phyloP scores from a whole-genome alignment of 2,329 filamentous ascomycete genomes.

The Zarea fungicola region DNA sequence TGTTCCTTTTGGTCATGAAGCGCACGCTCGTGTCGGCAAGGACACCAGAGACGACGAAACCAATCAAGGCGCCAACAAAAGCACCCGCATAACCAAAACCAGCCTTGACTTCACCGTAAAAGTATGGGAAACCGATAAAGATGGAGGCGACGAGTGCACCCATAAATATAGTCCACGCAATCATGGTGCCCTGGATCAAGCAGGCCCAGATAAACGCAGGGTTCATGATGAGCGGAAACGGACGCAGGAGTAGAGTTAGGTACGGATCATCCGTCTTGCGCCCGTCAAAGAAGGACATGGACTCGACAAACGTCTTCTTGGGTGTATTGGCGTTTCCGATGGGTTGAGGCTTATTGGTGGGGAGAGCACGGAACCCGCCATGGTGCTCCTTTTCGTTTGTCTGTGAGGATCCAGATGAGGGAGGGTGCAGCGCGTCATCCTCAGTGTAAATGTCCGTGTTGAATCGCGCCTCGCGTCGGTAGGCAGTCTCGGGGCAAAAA shows the following conservation, averaged over 20 bases:
- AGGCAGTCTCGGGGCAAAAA: constrained; percentile 82
- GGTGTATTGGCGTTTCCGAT: constrained; percentile 32
- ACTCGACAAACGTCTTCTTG: constrained; percentile 55
- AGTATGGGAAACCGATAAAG: constrained; percentile 74
- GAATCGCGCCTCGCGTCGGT: constrained; percentile 57
- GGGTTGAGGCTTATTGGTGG: constrained; percentile 27
- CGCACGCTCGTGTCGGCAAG: constrained; percentile 69
- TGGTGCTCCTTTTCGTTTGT: constrained; percentile 8
- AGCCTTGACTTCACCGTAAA: constrained; percentile 73
- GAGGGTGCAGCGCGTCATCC: constrained; percentile 18
- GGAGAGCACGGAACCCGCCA: constrained; percentile 27
- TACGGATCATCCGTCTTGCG: constrained; percentile 76
- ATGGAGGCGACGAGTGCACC: constrained; percentile 77
- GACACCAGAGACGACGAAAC: constrained; percentile 69
- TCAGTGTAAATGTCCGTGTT: constrained; percentile 61
- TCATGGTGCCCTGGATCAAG: constrained; percentile 81
- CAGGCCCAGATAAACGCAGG: constrained; percentile 77
- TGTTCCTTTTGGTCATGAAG: constrained; percentile 66
- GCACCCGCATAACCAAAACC: constrained; percentile 86
- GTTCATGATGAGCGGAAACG: constrained; percentile 77
- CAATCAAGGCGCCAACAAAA: constrained; percentile 75
- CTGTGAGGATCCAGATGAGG: constrained; percentile 5
- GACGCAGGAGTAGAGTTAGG: constrained; percentile 59
- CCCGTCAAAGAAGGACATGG: constrained; percentile 69
- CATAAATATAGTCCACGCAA: constrained; percentile 94